Conservation (phyloP, 2,329 filamentous ascomycete species). For the Fusarium humuli region DNA sequence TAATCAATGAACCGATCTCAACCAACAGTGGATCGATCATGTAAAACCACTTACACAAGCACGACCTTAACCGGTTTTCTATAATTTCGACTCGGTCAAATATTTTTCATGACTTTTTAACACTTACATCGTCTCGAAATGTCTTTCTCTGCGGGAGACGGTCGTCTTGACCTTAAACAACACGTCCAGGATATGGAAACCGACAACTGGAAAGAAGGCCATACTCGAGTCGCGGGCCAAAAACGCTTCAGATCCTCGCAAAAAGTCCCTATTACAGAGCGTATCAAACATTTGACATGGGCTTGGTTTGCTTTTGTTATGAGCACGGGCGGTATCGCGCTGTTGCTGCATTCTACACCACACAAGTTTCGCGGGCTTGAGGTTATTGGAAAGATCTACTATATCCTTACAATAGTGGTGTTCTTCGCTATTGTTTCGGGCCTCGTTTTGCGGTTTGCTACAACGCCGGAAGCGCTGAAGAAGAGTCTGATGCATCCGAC, state of each 20-base stretch:
- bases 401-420: conserved; percentile 62
- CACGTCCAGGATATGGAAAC: conserved; percentile 39
- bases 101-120: not conserved
- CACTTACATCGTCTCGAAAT: not conserved
- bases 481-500: conserved; percentile 57
- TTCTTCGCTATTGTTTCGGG: conserved; percentile 62
- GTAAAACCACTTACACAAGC: not conserved
- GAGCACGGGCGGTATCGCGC: conserved; percentile 51
- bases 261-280: conserved; percentile 35
- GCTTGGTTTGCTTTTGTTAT: conserved; percentile 51
- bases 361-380: conserved; percentile 61
- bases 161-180: conserved; percentile 27
- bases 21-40: conserved; percentile 12
- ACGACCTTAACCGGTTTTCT: not conserved
- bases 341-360: conserved; percentile 51
- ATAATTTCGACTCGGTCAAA: not conserved
- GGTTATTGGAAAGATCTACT: conserved; percentile 61
- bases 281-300: conserved; percentile 47
- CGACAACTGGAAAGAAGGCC: conserved; percentile 46
- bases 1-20: conserved; percentile 5
- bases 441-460: conserved; percentile 68
- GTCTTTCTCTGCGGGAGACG: conserved; percentile 18
- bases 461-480: conserved; percentile 68
- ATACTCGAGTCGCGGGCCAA: conserved; percentile 43
- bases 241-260: conserved; percentile 30